Evolutionary conservation across 305 asterid species (phyloP).

Genomic region (Fraxinus baroniana): DNA sequence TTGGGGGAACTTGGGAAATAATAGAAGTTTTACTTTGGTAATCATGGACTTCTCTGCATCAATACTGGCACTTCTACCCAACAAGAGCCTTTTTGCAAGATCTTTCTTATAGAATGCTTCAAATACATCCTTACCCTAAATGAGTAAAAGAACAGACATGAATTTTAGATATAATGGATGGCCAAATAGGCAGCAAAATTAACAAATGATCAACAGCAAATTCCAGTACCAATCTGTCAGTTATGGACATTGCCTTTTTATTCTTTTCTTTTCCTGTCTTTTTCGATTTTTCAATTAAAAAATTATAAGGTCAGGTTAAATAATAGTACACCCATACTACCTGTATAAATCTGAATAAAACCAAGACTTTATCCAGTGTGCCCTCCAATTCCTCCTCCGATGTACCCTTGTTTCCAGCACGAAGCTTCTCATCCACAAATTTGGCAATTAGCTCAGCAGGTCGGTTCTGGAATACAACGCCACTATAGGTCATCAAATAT

Average conservation of each 20-base stretch:
- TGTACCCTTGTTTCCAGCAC: conserved; percentile 52
- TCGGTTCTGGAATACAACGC: conserved; percentile 55
- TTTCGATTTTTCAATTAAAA: not conserved
- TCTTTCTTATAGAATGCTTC: conserved; percentile 64
- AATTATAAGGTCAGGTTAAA: conserved; percentile 22
- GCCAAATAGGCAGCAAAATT: not conserved
- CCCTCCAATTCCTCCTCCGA: conserved; percentile 63
- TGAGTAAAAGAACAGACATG: not conserved
- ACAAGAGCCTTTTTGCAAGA: conserved; percentile 69
- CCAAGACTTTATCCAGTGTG: conserved; percentile 64
- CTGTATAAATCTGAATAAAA: conserved; percentile 92
- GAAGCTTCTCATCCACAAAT: conserved; percentile 64
- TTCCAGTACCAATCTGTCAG: not conserved
- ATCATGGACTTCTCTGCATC: conserved; percentile 90
- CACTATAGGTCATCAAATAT: not conserved
- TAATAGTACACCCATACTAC: conserved; percentile 27
- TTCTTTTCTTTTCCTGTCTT: not conserved
- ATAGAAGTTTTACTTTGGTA: conserved; percentile 37
- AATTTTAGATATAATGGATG: not conserved
- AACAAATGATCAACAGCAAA: not conserved
- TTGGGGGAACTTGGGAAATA: not conserved
- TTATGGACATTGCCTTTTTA: not conserved
- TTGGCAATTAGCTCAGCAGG: conserved; percentile 76
- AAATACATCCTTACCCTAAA: conserved; percentile 53
- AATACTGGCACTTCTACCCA: conserved; percentile 69